Base-by-base conservation (phyloP, 257 asterid species). In the Plantago elongata region DNA sequence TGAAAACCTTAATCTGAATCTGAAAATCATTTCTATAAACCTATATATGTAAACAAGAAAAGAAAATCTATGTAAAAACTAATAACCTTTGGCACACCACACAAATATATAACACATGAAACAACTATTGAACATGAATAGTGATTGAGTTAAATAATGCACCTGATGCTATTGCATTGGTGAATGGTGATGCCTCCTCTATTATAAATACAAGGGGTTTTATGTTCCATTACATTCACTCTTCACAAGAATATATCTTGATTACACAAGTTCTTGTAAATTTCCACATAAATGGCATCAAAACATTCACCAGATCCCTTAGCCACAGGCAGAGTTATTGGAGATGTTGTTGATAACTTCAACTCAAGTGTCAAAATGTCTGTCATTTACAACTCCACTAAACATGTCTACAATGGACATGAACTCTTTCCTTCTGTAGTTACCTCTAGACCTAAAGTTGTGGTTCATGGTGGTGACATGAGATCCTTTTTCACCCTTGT, bases 401-500 rank as follows among this genome's bases (percentile, higher is more conserved):
- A 83, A 60, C 81, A 68, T 59, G 96, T 90, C 56, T 85, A 77
- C 77, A 90, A 90, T 74, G 96, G 95, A 0, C 94, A 83, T 16
- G 96, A 90, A 74, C 74, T 87, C 57, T 78, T 77, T 40, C 96
- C 98, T 69, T 88, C 96, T 29, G 5, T 54, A 0, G 81, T 90
- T 44, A 66, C 78, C 69, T 30, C 78, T 15, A 85, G 78, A 62
- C 98, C 96, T 57, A 82, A 72, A 75, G 91, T 80, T 73, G 83
- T 87, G 73, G 86, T 90, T 70, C 85, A 55, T 63, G 94, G 81
- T 13, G 96, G 83, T 30, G 98, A 90, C 43, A 62, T 90, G 85
- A 83, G 95, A 74, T 78, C 96, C 47, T 83, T 83, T 62, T 90
- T 83, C 74, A 90, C 98, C 4, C 74, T 90, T 88, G 96, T 89